Evolutionary conservation across 2,329 filamentous ascomycete genomes (phyloP).

Genomic region (Talaromyces sp.): DNA sequence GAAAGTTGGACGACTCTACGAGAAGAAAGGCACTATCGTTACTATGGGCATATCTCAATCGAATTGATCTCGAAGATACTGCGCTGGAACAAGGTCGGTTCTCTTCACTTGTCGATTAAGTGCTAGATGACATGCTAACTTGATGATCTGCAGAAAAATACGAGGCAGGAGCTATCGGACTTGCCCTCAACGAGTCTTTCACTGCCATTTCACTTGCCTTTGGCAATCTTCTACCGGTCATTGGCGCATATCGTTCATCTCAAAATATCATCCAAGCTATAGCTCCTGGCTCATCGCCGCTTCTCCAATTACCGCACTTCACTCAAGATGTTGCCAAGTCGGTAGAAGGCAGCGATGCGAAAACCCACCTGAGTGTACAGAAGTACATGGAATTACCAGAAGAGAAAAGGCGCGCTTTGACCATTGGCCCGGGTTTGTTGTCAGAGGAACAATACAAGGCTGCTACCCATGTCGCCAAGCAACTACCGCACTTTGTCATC

Average conservation of each 20-base stretch:
- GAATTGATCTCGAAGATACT: constrained; percentile 75
- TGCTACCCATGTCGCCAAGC: constrained; percentile 69
- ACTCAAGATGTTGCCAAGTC: constrained; percentile 54
- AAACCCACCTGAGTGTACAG: constrained; percentile 72
- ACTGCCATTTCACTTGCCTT: constrained; percentile 82
- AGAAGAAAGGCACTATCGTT: constrained; percentile 83
- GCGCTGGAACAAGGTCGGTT: constrained; percentile 60
- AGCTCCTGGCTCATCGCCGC: constrained; percentile 73
- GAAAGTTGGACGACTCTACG: constrained; percentile 71
- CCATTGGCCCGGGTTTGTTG: constrained; percentile 65
- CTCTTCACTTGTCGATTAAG: not conserved
- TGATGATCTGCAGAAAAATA: constrained; percentile 60
- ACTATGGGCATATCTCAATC: constrained; percentile 91
- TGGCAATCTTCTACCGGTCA: constrained; percentile 73
- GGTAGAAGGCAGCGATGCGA: constrained; percentile 56
- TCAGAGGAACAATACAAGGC: constrained; percentile 70
- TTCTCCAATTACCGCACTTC: constrained; percentile 87
- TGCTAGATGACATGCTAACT: not conserved
- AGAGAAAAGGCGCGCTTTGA: constrained; percentile 63
- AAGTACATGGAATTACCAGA: constrained; percentile 84
- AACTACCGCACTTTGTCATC: constrained; percentile 77
- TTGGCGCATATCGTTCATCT: constrained; percentile 73
- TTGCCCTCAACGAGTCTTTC: constrained; percentile 79
- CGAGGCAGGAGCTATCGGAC: constrained; percentile 79
- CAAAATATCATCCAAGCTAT: constrained; percentile 89